A percentile compares a stretch with the other conserved stretches of the same genome.
Evolutionary conservation across 2,329 filamentous ascomycete genomes (phyloP).

Genomic region (Ceratocystis ficicola): DNA sequence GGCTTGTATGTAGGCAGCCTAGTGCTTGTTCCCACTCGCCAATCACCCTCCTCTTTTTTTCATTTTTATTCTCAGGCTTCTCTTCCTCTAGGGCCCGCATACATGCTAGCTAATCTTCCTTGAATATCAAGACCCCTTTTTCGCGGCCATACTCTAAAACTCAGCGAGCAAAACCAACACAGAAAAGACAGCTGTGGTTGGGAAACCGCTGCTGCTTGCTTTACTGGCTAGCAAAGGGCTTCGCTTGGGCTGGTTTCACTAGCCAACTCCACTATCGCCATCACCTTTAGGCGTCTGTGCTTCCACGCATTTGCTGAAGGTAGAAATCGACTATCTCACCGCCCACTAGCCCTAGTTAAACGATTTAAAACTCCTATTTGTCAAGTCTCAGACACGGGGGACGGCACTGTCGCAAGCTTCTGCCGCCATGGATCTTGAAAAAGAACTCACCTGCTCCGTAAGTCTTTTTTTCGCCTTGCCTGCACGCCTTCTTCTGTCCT

Average conservation of each 20-base stretch:
- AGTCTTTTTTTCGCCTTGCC: conserved; percentile 31
- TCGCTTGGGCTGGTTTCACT: background rate
- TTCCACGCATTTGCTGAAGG: background rate
- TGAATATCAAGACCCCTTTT: background rate
- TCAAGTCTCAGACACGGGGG: background rate
- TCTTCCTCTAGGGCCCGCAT: background rate
- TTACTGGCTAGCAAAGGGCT: background rate
- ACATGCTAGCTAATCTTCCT: background rate
- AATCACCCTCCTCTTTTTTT: background rate
- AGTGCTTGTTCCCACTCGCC: background rate
- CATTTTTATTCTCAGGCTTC: background rate
- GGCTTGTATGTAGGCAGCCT: background rate
- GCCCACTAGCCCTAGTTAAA: background rate
- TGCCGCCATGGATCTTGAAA: conserved; percentile 58
- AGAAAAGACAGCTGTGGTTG: background rate
- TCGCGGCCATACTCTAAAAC: background rate
- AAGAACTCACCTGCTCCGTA: conserved; percentile 90
- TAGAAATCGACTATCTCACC: no score
- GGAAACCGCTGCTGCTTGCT: background rate
- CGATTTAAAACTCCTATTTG: background rate
- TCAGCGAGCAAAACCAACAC: background rate
- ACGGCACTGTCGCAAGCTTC: background rate
- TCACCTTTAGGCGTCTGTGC: background rate
- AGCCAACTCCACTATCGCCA: background rate
- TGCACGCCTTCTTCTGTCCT: background rate